These are phyloP conservation scores for Cyamopsis tetragonoloba DNA, from an alignment of 306 rosid genomes.

Conservation along the genomic window DNA sequence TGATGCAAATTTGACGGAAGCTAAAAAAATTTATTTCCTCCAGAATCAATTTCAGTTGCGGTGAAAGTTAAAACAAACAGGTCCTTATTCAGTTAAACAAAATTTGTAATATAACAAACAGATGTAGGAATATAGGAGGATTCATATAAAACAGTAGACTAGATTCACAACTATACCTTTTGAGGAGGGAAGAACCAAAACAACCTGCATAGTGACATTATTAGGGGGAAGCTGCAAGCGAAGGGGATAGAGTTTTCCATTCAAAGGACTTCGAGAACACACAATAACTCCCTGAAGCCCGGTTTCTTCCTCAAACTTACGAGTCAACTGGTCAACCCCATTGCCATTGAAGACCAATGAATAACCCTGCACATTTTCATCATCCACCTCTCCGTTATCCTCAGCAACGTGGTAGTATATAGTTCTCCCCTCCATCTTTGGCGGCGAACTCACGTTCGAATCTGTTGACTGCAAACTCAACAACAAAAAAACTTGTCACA, in stretches of 20 bases:
- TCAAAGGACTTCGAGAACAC: slow-evolving; percentile 79
- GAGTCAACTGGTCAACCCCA: slow-evolving; percentile 70
- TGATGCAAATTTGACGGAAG: no score
- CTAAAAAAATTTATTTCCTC: no score
- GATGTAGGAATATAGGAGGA: no score
- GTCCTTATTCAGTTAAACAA: background rate
- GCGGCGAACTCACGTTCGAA: slow-evolving; percentile 48
- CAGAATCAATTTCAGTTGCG: no score
- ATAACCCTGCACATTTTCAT: slow-evolving; percentile 55
- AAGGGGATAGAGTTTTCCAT: slow-evolving; percentile 82
- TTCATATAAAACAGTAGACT: background rate
- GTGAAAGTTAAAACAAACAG: no score
- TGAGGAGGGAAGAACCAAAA: slow-evolving; percentile 57
- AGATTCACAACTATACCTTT: slow-evolving; percentile 38
- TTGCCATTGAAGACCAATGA: slow-evolving; percentile 66
- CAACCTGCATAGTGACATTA: slow-evolving; percentile 72
- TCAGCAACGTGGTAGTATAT: slow-evolving; percentile 83
- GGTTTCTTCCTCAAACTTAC: slow-evolving; percentile 66
- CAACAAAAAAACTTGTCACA: background rate
- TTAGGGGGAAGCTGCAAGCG: slow-evolving; percentile 97
- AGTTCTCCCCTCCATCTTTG: slow-evolving; percentile 69
- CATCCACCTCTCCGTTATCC: slow-evolving; percentile 77
- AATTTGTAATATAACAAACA: background rate
- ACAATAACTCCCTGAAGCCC: slow-evolving; percentile 71
- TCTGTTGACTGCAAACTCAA: slow-evolving; percentile 54